These are phyloP conservation scores for Nephelium lappaceum DNA, from an alignment of 345 rosid species.

Conservation along the genomic window DNA sequence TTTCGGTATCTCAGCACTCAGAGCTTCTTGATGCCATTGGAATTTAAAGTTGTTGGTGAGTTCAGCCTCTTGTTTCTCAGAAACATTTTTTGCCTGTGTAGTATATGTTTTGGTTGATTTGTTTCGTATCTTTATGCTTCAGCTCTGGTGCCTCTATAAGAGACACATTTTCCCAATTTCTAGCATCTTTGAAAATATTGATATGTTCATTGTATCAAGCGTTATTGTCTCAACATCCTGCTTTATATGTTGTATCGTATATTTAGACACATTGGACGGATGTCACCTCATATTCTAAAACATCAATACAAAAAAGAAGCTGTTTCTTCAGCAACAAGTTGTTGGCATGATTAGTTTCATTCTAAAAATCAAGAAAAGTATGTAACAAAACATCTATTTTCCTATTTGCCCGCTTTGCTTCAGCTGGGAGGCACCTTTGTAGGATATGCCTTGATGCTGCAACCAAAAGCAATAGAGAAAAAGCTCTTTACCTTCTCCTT, in stretches of 20 bases:
- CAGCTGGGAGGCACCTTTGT: background rate
- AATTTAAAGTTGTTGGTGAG: conserved; percentile 38
- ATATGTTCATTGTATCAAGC: background rate
- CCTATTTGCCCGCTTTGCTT: background rate
- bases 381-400: background rate
- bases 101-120: background rate
- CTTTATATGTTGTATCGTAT: background rate
- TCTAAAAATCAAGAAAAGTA: background rate
- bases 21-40: conserved; percentile 91
- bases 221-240: background rate
- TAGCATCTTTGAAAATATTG: background rate
- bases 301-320: background rate
- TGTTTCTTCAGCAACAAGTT: background rate
- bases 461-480: background rate
- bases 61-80: background rate
- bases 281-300: background rate
- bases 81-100: background rate
- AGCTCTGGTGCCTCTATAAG: background rate
- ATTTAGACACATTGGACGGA: background rate
- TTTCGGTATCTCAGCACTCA: conserved; percentile 73
- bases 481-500: background rate
- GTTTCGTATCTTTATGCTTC: background rate
- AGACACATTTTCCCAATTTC: background rate
- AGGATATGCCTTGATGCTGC: background rate
- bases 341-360: background rate